Percentiles rank a stretch among this genome's conserved stretches.
Evolutionary conservation across 2,329 filamentous ascomycete species (phyloP).

Genomic region (Dothiorella sarmentorum): DNA sequence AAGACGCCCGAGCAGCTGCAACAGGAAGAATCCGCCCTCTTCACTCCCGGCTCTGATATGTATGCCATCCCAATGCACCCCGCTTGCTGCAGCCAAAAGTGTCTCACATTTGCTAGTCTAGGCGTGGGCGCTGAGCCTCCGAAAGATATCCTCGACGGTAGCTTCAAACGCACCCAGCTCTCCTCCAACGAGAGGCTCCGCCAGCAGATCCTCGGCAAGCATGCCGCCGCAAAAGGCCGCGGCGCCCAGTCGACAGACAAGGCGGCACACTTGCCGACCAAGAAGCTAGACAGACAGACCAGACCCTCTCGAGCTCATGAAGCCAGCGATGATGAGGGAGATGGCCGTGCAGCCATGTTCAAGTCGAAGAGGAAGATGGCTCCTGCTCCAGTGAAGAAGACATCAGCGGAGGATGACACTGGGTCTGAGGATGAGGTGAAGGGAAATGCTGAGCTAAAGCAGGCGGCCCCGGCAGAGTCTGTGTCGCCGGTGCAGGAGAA

Average conservation of each 20-base stretch:
- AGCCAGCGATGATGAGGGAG: slow-evolving; percentile 40
- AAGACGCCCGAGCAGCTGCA: slow-evolving; percentile 46
- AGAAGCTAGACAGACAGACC: slow-evolving; percentile 18
- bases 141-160: slow-evolving; percentile 36
- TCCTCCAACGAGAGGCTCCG: slow-evolving; percentile 43
- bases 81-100: neutral
- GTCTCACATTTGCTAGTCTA: slow-evolving; percentile 28
- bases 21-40: slow-evolving; percentile 54
- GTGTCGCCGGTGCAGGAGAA: neutral
- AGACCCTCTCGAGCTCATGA: slow-evolving; percentile 21
- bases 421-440: slow-evolving; percentile 20
- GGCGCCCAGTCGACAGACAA: slow-evolving; percentile 27
- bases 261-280: slow-evolving; percentile 17
- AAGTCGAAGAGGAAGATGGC: slow-evolving; percentile 29
- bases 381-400: slow-evolving; percentile 19
- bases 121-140: slow-evolving; percentile 39
- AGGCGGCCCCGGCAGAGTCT: neutral
- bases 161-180: slow-evolving; percentile 33
- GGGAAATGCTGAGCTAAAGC: neutral
- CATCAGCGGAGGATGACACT: slow-evolving; percentile 21
- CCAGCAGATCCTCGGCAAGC: slow-evolving; percentile 43
- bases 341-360: slow-evolving; percentile 34
- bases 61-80: slow-evolving; percentile 28
- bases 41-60: slow-evolving; percentile 53
- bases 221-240: slow-evolving; percentile 34